Conservation (phyloP, 306 rosid genomes). For the Malus orientalis region DNA sequence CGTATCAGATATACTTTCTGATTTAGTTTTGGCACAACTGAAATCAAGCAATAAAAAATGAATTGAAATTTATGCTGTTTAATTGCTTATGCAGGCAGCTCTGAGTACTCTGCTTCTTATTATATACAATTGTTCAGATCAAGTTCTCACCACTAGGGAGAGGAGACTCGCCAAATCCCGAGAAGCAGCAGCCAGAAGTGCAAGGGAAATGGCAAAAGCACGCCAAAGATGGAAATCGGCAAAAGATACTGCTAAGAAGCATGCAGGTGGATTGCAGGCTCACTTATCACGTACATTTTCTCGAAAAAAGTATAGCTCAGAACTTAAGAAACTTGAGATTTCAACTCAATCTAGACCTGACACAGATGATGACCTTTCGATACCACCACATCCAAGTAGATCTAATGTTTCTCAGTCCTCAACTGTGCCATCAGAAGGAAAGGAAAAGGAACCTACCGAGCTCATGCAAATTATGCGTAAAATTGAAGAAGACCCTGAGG, state of each 20-base stretch:
- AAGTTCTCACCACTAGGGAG: slow-evolving; percentile 82
- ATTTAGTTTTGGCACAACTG: not conserved
- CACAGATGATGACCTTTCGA: slow-evolving; percentile 24
- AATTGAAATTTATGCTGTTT: slow-evolving; percentile 27
- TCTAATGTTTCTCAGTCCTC: slow-evolving; percentile 35
- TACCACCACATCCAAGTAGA: slow-evolving; percentile 24
- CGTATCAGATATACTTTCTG: not conserved
- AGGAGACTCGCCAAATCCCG: slow-evolving; percentile 76
- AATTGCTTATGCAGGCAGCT: slow-evolving; percentile 82
- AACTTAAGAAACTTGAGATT: slow-evolving; percentile 44
- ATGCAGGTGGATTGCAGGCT: slow-evolving; percentile 69
- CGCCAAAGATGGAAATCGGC: slow-evolving; percentile 76
- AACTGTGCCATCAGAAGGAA: slow-evolving; percentile 28
- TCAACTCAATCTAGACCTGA: slow-evolving; percentile 34
- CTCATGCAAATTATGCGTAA: slow-evolving; percentile 42
- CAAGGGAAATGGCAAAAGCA: slow-evolving; percentile 63
- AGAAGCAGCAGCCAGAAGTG: slow-evolving; percentile 88
- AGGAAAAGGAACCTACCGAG: slow-evolving; percentile 30
- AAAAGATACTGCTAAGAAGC: slow-evolving; percentile 78
- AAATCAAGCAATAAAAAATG: not conserved
- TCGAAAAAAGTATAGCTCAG: slow-evolving; percentile 29
- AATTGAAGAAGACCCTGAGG: slow-evolving; percentile 54
- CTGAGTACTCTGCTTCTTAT: slow-evolving; percentile 83
- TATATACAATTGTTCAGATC: slow-evolving; percentile 93
- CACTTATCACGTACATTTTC: slow-evolving; percentile 70